Conservation (phyloP, 768 basidiomycete genomes). For the Naganishia friedmannii region DNA sequence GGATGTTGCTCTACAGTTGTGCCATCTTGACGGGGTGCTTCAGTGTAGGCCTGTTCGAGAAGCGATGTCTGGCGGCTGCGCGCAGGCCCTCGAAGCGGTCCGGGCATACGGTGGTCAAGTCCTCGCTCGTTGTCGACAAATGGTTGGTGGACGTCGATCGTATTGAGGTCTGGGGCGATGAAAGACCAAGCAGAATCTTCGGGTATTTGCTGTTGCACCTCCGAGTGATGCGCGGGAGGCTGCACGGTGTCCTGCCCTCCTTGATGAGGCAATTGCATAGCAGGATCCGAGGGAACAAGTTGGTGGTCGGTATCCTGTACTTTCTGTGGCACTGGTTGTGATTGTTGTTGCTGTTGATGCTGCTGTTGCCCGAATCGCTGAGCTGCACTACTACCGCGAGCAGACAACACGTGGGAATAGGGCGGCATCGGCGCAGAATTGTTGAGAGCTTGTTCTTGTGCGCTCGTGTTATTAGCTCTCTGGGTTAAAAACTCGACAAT, state of each 20-base stretch:
- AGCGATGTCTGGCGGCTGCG: constrained; percentile 19
- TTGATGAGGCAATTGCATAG: neutral
- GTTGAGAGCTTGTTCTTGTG: constrained; percentile 20
- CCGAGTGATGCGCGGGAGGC: neutral
- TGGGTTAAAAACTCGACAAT: constrained; percentile 53
- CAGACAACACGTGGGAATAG: constrained; percentile 20
- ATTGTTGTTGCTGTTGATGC: constrained; percentile 36
- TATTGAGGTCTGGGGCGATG: constrained; percentile 48
- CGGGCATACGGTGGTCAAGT: constrained; percentile 3
- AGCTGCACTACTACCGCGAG: constrained; percentile 13
- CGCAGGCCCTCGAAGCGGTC: constrained; percentile 8
- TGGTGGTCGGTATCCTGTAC: constrained; percentile 21
- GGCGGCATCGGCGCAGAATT: constrained; percentile 26
- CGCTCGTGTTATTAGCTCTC: constrained; percentile 38
- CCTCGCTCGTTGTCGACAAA: constrained; percentile 36
- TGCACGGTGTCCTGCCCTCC: constrained; percentile 24
- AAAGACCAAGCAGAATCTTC: constrained; percentile 46
- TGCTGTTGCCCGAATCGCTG: constrained; percentile 36
- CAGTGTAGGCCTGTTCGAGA: neutral
- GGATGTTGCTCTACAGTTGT: neutral
- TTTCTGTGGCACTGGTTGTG: neutral
- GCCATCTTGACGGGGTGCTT: neutral
- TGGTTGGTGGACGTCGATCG: constrained; percentile 49
- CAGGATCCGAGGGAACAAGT: neutral
- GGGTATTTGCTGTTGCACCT: neutral